Percentiles rank a stretch among this genome's conserved stretches.
phyloP scores from a whole-genome alignment of 345 rosid species.

The Corchorus capsularis region DNA sequence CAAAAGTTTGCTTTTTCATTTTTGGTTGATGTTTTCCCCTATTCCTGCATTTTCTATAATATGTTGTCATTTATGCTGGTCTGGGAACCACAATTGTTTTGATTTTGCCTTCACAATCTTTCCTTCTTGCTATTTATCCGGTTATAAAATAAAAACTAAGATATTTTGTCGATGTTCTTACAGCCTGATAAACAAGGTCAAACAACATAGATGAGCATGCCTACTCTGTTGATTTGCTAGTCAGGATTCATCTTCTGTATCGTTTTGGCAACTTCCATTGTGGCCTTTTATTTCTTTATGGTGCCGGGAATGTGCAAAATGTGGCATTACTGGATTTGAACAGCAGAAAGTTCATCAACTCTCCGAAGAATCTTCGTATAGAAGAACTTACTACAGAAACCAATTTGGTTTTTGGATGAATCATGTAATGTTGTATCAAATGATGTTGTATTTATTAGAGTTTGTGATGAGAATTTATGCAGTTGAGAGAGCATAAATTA shows the following conservation, averaged over 20 bases:
- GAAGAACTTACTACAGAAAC: background rate
- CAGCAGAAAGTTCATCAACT: background rate
- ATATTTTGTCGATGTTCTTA: background rate
- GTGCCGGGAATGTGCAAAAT: background rate
- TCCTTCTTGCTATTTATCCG: background rate
- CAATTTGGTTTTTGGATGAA: background rate
- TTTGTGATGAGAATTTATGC: background rate
- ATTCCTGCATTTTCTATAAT: background rate
- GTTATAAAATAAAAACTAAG: background rate
- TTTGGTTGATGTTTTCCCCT: background rate
- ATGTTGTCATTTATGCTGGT: background rate
- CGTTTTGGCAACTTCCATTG: background rate
- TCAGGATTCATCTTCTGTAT: background rate
- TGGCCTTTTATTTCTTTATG: background rate
- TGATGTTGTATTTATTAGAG: background rate
- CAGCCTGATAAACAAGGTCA: constrained; percentile 14
- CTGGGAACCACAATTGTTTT: background rate
- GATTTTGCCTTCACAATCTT: background rate
- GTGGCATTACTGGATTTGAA: background rate
- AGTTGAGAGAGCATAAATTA: background rate
- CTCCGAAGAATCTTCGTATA: background rate
- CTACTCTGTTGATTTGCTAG: background rate
- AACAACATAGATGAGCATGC: background rate
- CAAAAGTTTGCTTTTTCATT: background rate
- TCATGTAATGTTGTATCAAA: background rate